Conservation (phyloP, 352 stramenopile genomes). For the Phytophthora pseudosyringae region DNA sequence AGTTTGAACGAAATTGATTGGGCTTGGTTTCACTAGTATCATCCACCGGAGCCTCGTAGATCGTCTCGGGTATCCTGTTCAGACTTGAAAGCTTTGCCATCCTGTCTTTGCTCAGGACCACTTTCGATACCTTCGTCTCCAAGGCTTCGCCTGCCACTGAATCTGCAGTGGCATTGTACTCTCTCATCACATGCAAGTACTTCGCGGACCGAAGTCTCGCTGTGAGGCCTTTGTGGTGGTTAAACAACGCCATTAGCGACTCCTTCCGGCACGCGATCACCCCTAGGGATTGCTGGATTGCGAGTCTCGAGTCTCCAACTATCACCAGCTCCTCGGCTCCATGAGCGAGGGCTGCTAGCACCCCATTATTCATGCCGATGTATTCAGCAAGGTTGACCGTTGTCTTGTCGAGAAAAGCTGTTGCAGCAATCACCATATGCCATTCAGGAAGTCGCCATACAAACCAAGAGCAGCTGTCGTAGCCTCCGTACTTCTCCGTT, state of each 20-base stretch:
- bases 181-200: background rate
- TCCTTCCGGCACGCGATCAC: no score
- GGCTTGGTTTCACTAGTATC: background rate
- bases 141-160: background rate
- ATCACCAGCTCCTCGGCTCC: background rate
- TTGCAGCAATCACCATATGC: conserved; percentile 19
- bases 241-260: no score
- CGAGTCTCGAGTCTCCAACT: background rate
- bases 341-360: background rate
- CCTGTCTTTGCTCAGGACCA: no score
- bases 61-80: background rate
- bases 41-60: no score
- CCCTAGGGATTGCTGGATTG: no score
- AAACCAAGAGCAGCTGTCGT: conserved; percentile 24
- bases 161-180: background rate
- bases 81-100: no score
- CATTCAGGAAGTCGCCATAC: conserved; percentile 26
- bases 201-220: background rate
- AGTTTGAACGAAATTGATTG: background rate
- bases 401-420: conserved; percentile 7
- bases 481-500: conserved; percentile 7
- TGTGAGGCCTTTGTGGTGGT: no score
- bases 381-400: conserved; percentile 30
- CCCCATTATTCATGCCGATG: background rate
- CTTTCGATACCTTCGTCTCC: background rate